Conservation (phyloP, 2,329 filamentous ascomycete species). For the Zelopaecilomyces penicillatus region DNA sequence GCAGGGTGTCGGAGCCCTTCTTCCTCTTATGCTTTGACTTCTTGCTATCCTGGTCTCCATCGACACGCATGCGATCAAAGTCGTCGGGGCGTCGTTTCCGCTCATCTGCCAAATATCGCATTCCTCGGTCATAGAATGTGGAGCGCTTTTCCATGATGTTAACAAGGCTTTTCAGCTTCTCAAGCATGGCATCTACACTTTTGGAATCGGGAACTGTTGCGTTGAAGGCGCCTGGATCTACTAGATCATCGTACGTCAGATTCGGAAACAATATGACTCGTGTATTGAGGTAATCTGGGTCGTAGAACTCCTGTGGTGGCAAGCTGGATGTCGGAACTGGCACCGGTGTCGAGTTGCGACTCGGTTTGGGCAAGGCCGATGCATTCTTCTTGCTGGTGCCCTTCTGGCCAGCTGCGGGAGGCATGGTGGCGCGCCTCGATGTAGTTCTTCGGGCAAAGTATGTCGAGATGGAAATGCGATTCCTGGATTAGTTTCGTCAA, state of each 20-base stretch:
- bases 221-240: slow-evolving; percentile 52
- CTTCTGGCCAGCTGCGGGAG: slow-evolving; percentile 49
- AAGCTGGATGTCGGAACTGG: slow-evolving; percentile 39
- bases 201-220: slow-evolving; percentile 55
- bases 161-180: slow-evolving; percentile 54
- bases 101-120: slow-evolving; percentile 59
- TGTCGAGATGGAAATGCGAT: not conserved
- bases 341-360: slow-evolving; percentile 67
- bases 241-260: slow-evolving; percentile 59
- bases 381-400: slow-evolving; percentile 57
- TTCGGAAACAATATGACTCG: slow-evolving; percentile 50
- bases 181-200: slow-evolving; percentile 54
- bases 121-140: slow-evolving; percentile 61
- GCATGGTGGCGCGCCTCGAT: slow-evolving; percentile 34
- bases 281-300: slow-evolving; percentile 60
- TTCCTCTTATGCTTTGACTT: slow-evolving; percentile 69
- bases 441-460: no score
- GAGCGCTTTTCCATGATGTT: slow-evolving; percentile 60
- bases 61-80: slow-evolving; percentile 36
- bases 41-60: slow-evolving; percentile 43
- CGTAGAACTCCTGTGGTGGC: slow-evolving; percentile 45
- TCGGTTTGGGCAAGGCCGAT: slow-evolving; percentile 57
- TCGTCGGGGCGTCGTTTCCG: slow-evolving; percentile 56
- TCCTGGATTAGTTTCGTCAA: no score
- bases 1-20: slow-evolving; percentile 56